Conservation (phyloP, 805 yeast species). For the Saturnispora sekii region DNA sequence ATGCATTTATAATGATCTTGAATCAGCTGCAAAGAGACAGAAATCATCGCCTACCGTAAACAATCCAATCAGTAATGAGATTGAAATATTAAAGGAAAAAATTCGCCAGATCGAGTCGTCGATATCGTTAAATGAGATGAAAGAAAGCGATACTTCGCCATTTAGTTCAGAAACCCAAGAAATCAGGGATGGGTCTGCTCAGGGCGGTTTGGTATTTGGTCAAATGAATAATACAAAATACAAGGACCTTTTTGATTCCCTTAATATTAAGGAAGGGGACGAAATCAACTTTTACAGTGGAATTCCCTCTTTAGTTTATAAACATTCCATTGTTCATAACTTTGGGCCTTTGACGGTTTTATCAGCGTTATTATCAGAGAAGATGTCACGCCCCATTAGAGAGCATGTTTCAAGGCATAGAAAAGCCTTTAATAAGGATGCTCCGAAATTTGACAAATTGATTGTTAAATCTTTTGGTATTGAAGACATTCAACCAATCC, state of each 20-base stretch:
- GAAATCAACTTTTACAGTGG: constrained; percentile 34
- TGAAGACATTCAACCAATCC: constrained; percentile 29
- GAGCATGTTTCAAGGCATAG: constrained; percentile 16
- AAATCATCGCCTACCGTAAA: constrained; percentile 8
- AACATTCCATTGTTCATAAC: constrained; percentile 33
- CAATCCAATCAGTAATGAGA: constrained; percentile 17
- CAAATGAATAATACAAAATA: not conserved
- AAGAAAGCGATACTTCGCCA: too few relatives aligned
- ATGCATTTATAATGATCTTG: too few relatives aligned
- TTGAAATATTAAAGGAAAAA: constrained; percentile 32
- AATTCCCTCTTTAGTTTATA: constrained; percentile 33
- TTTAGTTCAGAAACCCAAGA: too few relatives aligned
- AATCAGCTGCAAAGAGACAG: too few relatives aligned
- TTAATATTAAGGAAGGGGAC: constrained; percentile 25
- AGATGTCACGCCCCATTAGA: constrained; percentile 30
- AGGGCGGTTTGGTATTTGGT: not conserved
- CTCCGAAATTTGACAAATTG: constrained; percentile 21
- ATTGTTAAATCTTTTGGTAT: constrained; percentile 30
- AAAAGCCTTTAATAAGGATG: constrained; percentile 8
- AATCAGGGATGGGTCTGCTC: constrained; percentile 17
- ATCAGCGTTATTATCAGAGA: constrained; percentile 39
- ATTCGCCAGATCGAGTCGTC: constrained; percentile 39
- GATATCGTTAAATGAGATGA: constrained; percentile 21
- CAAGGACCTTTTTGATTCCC: not conserved
- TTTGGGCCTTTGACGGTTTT: constrained; percentile 47